Base-by-base conservation (phyloP, 371 early-diverging fungal genomes). In the Gilbertella persicaria region DNA sequence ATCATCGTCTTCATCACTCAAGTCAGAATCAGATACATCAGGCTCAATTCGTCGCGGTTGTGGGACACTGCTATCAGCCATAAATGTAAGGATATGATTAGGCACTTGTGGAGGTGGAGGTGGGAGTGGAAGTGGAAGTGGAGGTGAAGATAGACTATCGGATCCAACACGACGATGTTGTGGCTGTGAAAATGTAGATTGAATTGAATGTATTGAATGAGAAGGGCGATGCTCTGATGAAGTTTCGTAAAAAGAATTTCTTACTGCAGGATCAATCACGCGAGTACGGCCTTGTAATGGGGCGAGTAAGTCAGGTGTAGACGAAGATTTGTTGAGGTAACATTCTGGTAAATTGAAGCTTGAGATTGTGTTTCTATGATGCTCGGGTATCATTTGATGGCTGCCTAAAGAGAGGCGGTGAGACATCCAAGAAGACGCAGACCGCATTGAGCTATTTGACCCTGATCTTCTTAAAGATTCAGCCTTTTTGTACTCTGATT, bases 281-380 rank as follows among this genome's bases (percentile, higher is more conserved):
- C 37, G 26, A 24, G 56, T 9, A 14, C 50, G n/a, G n/a, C n/a
- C n/a, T n/a, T n/a, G n/a, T n/a, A n/a, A n/a, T n/a, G n/a, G n/a
- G n/a, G n/a, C n/a, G n/a, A n/a, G n/a, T n/a, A 64, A 17, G 43
- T 59, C 59, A 10, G 64, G 64, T 25, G 64, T 64, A 10, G 64
- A 64, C n/a, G 59, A 53, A 19, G 64, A 64, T 39, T 55, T 39
- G 10, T 59, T 64, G 14, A 64, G 50, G 26, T 64, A 64, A 1
- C 36, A 42, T 41, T 58, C 47, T 0, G 58, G 16, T 5, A 36
- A 19, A 29, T 21, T 21, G 29, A 29, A 9, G 51, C 38, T 26
- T 37, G 40, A 8, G 19, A 52, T 51, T 25, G 45, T 51, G 12
- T 45, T 44, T 8, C 44, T 44, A 17, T 50, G 44, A 4, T 7